Evolutionary conservation across 2,329 filamentous ascomycete genomes (phyloP), one percentile per base, ranked within the genome.

Genomic region (Neopestalotiopsis sp.): DNA sequence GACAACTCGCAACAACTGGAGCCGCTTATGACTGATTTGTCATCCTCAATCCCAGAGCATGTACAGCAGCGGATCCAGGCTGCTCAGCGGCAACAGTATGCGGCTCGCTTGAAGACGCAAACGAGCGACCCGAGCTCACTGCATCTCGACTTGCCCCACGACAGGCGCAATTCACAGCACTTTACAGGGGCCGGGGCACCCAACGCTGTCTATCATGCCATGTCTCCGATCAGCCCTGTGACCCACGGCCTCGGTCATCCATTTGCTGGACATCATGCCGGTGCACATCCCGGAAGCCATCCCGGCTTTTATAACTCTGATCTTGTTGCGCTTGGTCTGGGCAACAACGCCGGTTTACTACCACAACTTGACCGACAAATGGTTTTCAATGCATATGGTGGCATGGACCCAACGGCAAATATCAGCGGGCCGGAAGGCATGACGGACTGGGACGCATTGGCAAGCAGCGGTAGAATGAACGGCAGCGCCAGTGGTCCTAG

Each of bases 351-450:
- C 69, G 82, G 82, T 2, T 84, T 90, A 66, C 81, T 94, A 32
- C 90, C 91, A 10, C 90, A 93, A 70, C 86, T 95, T 14, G 92
- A 95, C 74, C 86, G 92, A 3, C 92, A 94, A 75, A 89, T 94
- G 71, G 90, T 94, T 1, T 93, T 94, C 71, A 90, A 90, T 49
- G 91, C 90, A 1, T 95, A 94, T 75, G 84, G 85, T 9, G 86
- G 83, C 38, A 78, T 89, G 72, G 84, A 88, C 52, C 78, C 82
- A 1, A 78, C 78, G 7, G 45, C 59, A 38, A 77, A 78, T 10
- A 81, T 84, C 64, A 74, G 75, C 56, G 76, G 76, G 2, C 77
- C 78, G 0, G 80, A 83, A 30, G 78, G 78, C 6, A 74, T 83
- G 62, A 80, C 86, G 74, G 82, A 84, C 63, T 87, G 85, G 85